Conservation (phyloP, 2,329 filamentous ascomycete genomes). For the Nemania diffusa region DNA sequence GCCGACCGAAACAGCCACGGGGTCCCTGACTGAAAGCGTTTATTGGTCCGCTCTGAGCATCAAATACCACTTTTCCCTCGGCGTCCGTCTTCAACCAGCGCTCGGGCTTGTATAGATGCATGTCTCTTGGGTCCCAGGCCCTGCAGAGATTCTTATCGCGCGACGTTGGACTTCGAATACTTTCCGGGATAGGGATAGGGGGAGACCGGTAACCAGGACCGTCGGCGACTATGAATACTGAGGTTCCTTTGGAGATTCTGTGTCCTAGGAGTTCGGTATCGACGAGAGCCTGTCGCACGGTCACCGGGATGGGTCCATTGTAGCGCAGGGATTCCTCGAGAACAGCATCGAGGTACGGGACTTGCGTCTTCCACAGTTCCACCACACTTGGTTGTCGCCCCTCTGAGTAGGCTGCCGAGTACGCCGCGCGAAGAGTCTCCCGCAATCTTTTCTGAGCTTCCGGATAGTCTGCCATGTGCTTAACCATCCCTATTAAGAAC, state of each 20-base stretch:
- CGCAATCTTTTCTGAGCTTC: slow-evolving; percentile 34
- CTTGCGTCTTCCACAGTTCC: slow-evolving; percentile 32
- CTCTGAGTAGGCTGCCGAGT: slow-evolving; percentile 23
- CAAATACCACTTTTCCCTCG: slow-evolving; percentile 24
- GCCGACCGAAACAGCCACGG: slow-evolving; percentile 38
- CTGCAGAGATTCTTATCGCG: slow-evolving; percentile 64
- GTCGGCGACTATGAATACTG: slow-evolving; percentile 58
- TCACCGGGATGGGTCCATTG: slow-evolving; percentile 76
- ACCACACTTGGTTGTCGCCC: slow-evolving; percentile 30
- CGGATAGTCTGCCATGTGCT: slow-evolving; percentile 34
- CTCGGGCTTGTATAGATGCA: slow-evolving; percentile 48
- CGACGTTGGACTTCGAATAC: slow-evolving; percentile 61
- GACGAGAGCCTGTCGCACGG: slow-evolving; percentile 70
- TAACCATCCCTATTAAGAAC: slow-evolving; percentile 32
- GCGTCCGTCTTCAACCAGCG: slow-evolving; percentile 39
- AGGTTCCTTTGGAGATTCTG: slow-evolving; percentile 75
- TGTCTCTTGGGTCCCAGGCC: slow-evolving; percentile 68
- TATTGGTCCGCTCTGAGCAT: slow-evolving; percentile 35
- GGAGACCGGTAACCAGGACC: slow-evolving; percentile 61
- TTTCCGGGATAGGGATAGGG: slow-evolving; percentile 55
- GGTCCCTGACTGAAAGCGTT: slow-evolving; percentile 38
- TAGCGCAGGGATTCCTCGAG: slow-evolving; percentile 81
- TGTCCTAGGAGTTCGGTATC: slow-evolving; percentile 74
- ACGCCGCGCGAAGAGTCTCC: slow-evolving; percentile 29
- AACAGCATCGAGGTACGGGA: slow-evolving; percentile 84